These are phyloP conservation scores for Ascosphaera acerosa DNA, from an alignment of 2,329 filamentous ascomycete genomes.

Conservation along the genomic window DNA sequence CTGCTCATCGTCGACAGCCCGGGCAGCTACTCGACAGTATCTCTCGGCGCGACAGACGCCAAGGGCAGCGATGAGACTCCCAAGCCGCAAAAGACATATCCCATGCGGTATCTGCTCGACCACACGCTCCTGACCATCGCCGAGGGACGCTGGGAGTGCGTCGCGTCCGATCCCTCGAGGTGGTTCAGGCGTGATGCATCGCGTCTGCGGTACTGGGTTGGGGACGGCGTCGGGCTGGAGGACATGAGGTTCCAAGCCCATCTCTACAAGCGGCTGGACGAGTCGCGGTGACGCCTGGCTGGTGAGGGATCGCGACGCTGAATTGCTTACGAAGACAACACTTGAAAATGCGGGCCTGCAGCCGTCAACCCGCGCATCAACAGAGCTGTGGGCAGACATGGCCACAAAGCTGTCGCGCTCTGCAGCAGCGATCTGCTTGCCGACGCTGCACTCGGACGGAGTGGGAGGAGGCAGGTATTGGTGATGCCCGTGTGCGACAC, in stretches of 20 bases:
- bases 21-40: constrained; percentile 71
- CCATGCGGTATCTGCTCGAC: constrained; percentile 82
- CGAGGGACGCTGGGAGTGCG: constrained; percentile 39
- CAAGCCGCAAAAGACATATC: constrained; percentile 34
- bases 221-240: constrained; percentile 68
- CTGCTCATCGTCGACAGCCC: constrained; percentile 80
- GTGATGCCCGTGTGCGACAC: too few relatives aligned
- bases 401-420: too few relatives aligned
- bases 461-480: too few relatives aligned
- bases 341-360: too few relatives aligned
- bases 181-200: constrained; percentile 54
- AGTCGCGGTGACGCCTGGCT: too few relatives aligned
- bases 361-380: too few relatives aligned
- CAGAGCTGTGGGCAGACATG: too few relatives aligned
- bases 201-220: constrained; percentile 50
- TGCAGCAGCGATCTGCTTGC: too few relatives aligned
- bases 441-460: too few relatives aligned
- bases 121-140: constrained; percentile 40
- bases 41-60: constrained; percentile 26
- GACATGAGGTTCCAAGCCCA: constrained; percentile 93
- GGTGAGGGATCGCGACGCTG: too few relatives aligned
- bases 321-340: too few relatives aligned
- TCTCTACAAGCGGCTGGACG: constrained; percentile 36
- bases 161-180: constrained; percentile 47
- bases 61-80: background rate